Evolutionary conservation across 1,284 basidiomycete species (phyloP), one percentile per base, ranked within the genome.

Genomic region (Vanrija pseudolonga): DNA sequence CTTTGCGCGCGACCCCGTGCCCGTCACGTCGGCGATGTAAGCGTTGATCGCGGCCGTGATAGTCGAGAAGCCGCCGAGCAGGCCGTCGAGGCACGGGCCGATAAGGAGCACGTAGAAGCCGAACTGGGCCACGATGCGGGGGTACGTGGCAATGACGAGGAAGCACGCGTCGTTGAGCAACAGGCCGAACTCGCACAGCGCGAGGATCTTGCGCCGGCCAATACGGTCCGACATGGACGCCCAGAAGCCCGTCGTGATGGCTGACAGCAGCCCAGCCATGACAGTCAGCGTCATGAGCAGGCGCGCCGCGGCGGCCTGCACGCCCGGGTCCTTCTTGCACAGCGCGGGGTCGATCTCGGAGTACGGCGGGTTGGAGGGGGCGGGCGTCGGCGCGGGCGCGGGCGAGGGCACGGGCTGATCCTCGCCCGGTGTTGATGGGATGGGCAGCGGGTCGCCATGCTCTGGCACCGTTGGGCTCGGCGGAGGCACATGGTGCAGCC

Each of bases 211-310:
- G 5, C 84, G 88, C 24, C 92, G 81, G 11, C 92, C 92, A 55
- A 86, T 76, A 18, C 84, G 80, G 68, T 94, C 90, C 8, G 89
- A 85, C 44, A 87, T 86, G 55, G 83, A 82, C 37, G 89, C 89
- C 92, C 92, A 96, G 82, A 85, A 90, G 9, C 88, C 89, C 0
- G 90, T 90, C 1, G 89, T 91, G 32, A 93, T 72, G 0, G 88
- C 90, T 4, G 87, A 87, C 4, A 94, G 80, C 6, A 85, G 65
- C n/a, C 92, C 92, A 82, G 87, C 86, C 6, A 81, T 85, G 6
- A 86, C 83, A 0, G 85, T 88, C 68, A 90, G 83, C 28, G 81
- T 78, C 67, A 86, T 82, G 45, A 79, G 80, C 32, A 89, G 72
- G 66, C 81, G 83, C 6, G 89, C 87, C 6, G 86, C 86, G 6